These are phyloP conservation scores for Pythium phragmiticola DNA, from an alignment of 352 stramenopile species.

Conservation along the genomic window DNA sequence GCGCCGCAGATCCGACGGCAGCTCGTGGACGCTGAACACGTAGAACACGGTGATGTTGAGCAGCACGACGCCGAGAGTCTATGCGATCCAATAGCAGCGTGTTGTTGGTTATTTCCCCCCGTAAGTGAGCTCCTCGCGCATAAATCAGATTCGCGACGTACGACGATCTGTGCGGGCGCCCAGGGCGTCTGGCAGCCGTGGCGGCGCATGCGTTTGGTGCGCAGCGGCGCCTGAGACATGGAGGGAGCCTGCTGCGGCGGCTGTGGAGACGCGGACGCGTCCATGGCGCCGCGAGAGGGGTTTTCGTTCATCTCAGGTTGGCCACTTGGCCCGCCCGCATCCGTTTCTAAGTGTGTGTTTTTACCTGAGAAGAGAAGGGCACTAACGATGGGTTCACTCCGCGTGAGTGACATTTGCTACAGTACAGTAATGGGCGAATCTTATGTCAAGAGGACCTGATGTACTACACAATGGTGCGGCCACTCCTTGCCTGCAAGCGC, in stretches of 20 bases:
- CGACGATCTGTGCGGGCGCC: constrained; percentile 24
- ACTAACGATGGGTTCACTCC: constrained; percentile 20
- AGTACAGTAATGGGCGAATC: too few species aligned
- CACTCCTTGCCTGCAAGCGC: too few species aligned
- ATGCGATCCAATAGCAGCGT: background rate
- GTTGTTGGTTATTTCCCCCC: background rate
- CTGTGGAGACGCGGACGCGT: constrained; percentile 5
- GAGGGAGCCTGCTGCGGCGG: background rate
- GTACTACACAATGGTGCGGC: too few species aligned
- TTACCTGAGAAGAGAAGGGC: constrained; percentile 14
- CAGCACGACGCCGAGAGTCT: constrained; percentile 42
- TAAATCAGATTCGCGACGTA: constrained; percentile 4
- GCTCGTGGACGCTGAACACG: constrained; percentile 39
- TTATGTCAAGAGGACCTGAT: too few species aligned
- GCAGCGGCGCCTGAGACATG: background rate
- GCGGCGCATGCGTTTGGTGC: constrained; percentile 25
- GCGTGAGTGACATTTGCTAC: constrained; percentile 10
- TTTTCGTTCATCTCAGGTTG: constrained; percentile 7
- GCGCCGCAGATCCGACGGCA: constrained; percentile 36
- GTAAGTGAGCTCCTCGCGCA: background rate
- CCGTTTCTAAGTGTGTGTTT: constrained; percentile 12
- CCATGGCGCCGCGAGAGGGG: background rate
- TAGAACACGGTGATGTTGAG: constrained; percentile 51
- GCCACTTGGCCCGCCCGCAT: background rate
- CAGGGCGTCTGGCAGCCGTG: constrained; percentile 48